Evolutionary conservation across 257 asterid genomes (phyloP).

Genomic region (Salvia hispanica): DNA sequence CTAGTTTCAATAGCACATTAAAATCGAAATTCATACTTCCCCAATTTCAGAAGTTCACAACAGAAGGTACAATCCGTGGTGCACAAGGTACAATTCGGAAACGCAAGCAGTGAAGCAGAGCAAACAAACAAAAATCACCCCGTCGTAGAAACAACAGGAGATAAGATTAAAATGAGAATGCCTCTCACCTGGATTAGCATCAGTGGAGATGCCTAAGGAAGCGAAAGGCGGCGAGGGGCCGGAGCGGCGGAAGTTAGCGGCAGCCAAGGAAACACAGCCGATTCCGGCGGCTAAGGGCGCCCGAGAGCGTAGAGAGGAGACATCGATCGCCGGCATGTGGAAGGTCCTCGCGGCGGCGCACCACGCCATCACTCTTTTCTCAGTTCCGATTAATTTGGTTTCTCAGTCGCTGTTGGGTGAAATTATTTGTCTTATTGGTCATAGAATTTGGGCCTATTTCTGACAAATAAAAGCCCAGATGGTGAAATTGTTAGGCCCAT

Average conservation of each 20-base stretch:
- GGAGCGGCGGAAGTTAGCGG: slow-evolving; percentile 51
- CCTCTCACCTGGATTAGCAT: slow-evolving; percentile 45
- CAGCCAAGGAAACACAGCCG: slow-evolving; percentile 62
- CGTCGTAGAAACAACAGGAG: neutral
- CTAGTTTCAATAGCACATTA: slow-evolving; percentile 35
- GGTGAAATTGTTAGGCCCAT: neutral
- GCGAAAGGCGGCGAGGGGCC: slow-evolving; percentile 64
- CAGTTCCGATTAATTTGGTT: neutral
- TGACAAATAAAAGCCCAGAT: neutral
- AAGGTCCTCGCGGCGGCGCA: slow-evolving; percentile 72
- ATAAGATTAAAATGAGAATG: neutral
- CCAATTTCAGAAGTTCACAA: neutral
- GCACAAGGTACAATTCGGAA: slow-evolving; percentile 25
- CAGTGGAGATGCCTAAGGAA: slow-evolving; percentile 57
- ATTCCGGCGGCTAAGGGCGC: slow-evolving; percentile 55
- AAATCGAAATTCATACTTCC: neutral
- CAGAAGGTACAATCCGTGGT: neutral
- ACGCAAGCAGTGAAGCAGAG: slow-evolving; percentile 12
- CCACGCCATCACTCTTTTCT: slow-evolving; percentile 63
- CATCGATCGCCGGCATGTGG: slow-evolving; percentile 68
- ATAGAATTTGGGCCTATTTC: neutral
- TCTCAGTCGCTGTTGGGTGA: too few species aligned
- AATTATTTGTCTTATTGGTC: neutral
- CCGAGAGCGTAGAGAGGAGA: slow-evolving; percentile 47
- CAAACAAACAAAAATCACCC: neutral